These are phyloP conservation scores for Populus ilicifolia DNA, from an alignment of 345 rosid genomes.

Conservation along the genomic window DNA sequence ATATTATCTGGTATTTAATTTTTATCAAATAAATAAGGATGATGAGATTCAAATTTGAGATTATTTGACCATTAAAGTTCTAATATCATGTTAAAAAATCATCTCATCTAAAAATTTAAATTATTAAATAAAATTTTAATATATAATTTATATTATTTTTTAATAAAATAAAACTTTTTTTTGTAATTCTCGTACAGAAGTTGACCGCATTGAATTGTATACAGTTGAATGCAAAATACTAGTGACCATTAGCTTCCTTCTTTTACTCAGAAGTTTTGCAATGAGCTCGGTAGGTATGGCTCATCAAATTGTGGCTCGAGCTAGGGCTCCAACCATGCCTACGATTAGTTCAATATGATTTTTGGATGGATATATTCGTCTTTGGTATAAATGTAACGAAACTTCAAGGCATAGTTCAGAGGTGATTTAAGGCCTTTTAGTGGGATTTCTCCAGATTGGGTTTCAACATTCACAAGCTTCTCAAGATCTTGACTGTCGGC, in stretches of 20 bases:
- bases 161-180: too few relatives aligned
- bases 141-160: too few relatives aligned
- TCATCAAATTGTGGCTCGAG: conserved; percentile 36
- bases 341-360: conserved; percentile 13
- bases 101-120: too few relatives aligned
- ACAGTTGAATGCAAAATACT: conserved; percentile 30
- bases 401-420: conserved; percentile 19
- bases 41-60: too few relatives aligned
- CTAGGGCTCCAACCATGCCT: conserved; percentile 12
- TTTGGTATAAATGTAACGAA: conserved; percentile 13
- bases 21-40: too few relatives aligned
- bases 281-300: conserved; percentile 33
- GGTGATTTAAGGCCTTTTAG: conserved; percentile 5
- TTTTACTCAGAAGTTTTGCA: conserved; percentile 37
- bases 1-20: too few relatives aligned
- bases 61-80: too few relatives aligned
- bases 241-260: conserved; percentile 38
- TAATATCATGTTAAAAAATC: too few relatives aligned
- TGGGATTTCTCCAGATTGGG: not conserved
- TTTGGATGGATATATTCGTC: conserved; percentile 19
- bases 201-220: conserved; percentile 18
- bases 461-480: not conserved
- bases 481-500: not conserved
- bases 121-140: too few relatives aligned
- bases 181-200: conserved; percentile 2